Percentiles rank a stretch among this genome's conserved stretches.
Conservation (phyloP, 2,329 filamentous ascomycete genomes). For the Ophiosphaerella korrae region DNA sequence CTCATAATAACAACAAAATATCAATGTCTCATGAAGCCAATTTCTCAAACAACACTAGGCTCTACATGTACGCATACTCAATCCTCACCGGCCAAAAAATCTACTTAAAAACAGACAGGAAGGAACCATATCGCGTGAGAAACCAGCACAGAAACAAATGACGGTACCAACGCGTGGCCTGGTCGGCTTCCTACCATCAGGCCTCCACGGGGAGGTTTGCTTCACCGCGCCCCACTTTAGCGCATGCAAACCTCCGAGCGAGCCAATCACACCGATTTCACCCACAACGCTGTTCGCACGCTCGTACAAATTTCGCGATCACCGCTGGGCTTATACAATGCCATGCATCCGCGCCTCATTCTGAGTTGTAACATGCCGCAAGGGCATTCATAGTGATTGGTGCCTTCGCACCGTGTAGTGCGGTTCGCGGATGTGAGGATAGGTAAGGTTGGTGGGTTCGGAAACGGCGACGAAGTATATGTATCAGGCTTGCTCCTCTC, state of each 20-base stretch:
- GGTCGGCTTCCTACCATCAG: not conserved
- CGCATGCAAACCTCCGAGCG: not conserved
- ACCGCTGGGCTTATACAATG: not conserved
- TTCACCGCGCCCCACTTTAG: not conserved
- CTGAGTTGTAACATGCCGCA: not conserved
- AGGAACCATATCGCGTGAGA: too few relatives aligned
- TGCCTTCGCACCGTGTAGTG: constrained; percentile 1
- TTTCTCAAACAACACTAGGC: too few relatives aligned
- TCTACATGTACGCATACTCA: too few relatives aligned
- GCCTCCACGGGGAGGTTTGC: not conserved
- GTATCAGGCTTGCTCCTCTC: not conserved
- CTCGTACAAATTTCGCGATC: constrained; percentile 5
- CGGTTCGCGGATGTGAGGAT: not conserved
- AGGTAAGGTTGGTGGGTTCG: not conserved
- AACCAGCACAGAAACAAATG: too few relatives aligned
- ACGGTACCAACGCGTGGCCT: not conserved
- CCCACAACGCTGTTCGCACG: constrained; percentile 1
- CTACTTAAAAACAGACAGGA: too few relatives aligned
- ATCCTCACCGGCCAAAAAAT: too few relatives aligned
- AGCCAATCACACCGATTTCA: not conserved
- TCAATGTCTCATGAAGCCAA: too few relatives aligned
- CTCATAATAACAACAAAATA: too few relatives aligned
- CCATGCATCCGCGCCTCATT: constrained; percentile 4
- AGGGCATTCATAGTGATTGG: not conserved
- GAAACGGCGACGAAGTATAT: not conserved